Base-by-base conservation (phyloP, 345 rosid genomes). In the Eucalyptus lansdowneana region DNA sequence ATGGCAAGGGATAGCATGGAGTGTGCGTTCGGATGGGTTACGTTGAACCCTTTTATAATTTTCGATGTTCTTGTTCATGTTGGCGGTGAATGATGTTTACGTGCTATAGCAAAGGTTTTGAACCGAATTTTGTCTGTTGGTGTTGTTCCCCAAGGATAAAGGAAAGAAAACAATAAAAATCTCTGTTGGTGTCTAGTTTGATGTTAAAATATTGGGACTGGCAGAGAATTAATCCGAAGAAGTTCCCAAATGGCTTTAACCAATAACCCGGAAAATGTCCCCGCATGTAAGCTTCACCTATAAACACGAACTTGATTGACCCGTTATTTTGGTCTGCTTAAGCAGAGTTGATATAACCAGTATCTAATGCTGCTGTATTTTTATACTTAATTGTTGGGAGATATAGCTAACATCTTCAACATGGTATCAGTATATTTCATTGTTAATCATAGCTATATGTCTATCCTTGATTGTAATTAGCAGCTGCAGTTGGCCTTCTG, bases 21-120 rank as follows among this genome's bases (percentile, higher is more conserved):
- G 80, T 69, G 80, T 69, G 80, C 80, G 1, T 67, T 67, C 42
- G 1, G 11, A 67, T 1, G 19, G 7, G 80, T 16, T 31, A 31
- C 19, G 40, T 16, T 31, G 80, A 31, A 67, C 80, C 24, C 1
- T 2, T 53, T 9, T 9, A 3, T 34, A 17, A 34, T 9, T 34
- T 34, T 19, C 3, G 45, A 56, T 56, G 29, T 0, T 56, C 29
- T 56, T 56, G 29, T 53, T 53, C 58, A 53, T 53, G 58, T 53
- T 0, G 0, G 58, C 0, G 0, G 25, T 53, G 58, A 53, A 53
- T 53, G 25, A 2, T 53, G 58, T 53, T 53, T 53, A 53, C 58
- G 58, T 53, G 11, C 0, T 53, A 53, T 0, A 53, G 58, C 0
- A 53, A 53, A 53, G 58, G 44, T 69, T 34, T 72, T 0, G 25